These are phyloP conservation scores for Myxozyma vanderwaltii DNA, from an alignment of 805 yeast species.

Conservation along the genomic window DNA sequence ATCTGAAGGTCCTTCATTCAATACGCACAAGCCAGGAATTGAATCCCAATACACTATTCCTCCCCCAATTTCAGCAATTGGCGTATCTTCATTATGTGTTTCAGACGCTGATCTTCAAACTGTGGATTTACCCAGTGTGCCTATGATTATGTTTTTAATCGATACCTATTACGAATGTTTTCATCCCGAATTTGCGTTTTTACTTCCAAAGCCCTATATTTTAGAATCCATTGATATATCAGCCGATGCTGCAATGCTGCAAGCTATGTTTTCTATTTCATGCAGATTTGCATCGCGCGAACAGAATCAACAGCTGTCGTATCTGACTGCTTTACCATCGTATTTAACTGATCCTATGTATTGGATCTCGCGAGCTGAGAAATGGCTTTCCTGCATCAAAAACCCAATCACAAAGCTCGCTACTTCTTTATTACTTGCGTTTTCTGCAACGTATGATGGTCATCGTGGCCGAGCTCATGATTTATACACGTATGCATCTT, in stretches of 20 bases:
- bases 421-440: conserved; percentile 19
- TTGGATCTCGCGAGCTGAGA: conserved; percentile 31
- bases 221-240: conserved; percentile 12
- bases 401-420: conserved; percentile 25
- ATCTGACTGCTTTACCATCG: not conserved
- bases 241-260: conserved; percentile 27
- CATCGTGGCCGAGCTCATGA: conserved; percentile 22
- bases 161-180: conserved; percentile 29
- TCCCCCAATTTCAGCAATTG: not conserved
- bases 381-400: conserved; percentile 13
- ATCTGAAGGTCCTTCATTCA: not conserved
- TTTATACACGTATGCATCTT: conserved; percentile 10
- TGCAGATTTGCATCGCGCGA: conserved; percentile 19
- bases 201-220: conserved; percentile 24
- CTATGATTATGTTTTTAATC: conserved; percentile 14
- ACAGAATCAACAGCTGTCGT: not conserved
- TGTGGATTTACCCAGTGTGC: conserved; percentile 22
- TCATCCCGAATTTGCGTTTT: conserved; percentile 26
- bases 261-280: conserved; percentile 29
- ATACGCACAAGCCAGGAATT: not conserved
- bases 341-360: conserved; percentile 30
- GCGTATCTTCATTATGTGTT: not conserved
- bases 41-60: not conserved
- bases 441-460: conserved; percentile 26
- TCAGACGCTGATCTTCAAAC: conserved; percentile 12